Evolutionary conservation across 306 rosid genomes (phyloP), one percentile per base, ranked within the genome.

Genomic region (Rosa rugosa): DNA sequence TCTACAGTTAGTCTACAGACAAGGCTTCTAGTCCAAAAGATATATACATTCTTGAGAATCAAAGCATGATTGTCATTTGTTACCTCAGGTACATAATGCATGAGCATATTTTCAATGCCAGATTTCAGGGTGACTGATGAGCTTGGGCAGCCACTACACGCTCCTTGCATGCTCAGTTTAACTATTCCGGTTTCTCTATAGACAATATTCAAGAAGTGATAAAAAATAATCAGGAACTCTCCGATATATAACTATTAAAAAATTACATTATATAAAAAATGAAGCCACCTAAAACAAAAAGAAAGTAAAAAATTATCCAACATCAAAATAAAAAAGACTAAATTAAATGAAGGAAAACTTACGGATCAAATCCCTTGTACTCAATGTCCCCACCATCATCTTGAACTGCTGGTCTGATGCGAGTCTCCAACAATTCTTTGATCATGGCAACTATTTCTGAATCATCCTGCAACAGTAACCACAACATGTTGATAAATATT

Each of bases 51-150:
- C 5, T 25, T 59, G 27, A 23, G 64, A 67, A 49, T 41, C 69
- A 27, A 74, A 63, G 40, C 36, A 87, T 57, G 70, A n/a, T 71
- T 72, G 16, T 12, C 53, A 13, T 34, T 73, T 71, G 23, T 89
- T 88, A 95, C 99, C 98, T 95, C 99, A 16, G 99, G 98, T 79
- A 95, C 97, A 84, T 95, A 95, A 90, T 92, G 99, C 99, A 95
- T 90, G 80, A 92, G 84, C 99, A 95, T 95, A 81, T 95, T 95
- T 83, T 95, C 97, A 76, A 95, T 92, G 93, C 99, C 99, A 27
- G 99, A 92, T 85, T 95, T 95, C 80, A 95, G 89, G 60, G 98
- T 95, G 81, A 95, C 99, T 1, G 99, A 86, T 59, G 99, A 95
- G 86, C 99, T 95, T 68, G 99, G 99, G 90, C 99, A 95, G 89